phyloP scores from a whole-genome alignment of 352 stramenopile genomes.

The Blastocystis hominis region DNA sequence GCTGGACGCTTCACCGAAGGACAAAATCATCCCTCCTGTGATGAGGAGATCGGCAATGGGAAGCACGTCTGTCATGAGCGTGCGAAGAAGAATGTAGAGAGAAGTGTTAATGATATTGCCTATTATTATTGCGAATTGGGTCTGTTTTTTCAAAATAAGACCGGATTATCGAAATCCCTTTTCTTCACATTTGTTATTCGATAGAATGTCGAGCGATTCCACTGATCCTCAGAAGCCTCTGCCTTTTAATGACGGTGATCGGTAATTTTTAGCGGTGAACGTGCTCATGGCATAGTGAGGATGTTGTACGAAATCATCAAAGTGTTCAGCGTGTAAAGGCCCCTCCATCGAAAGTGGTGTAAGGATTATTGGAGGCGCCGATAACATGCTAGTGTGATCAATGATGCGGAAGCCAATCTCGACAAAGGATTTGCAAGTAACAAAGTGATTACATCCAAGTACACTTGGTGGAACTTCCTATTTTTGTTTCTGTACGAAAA shows the following conservation, averaged over 20 bases:
- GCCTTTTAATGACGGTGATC: constrained; percentile 5
- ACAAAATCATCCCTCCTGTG: not conserved
- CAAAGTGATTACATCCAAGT: constrained; percentile 73
- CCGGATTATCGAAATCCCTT: not conserved
- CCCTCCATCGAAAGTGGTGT: not conserved
- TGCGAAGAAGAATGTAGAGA: not conserved
- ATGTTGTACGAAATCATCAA: not conserved
- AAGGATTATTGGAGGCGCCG: not conserved
- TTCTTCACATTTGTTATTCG: not conserved
- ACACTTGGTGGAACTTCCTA: constrained; percentile 75
- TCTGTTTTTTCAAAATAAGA: not conserved
- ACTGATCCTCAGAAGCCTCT: not conserved
- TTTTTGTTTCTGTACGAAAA: constrained; percentile 72
- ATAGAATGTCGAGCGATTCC: not conserved
- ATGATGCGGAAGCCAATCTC: constrained; percentile 66
- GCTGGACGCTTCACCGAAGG: not conserved
- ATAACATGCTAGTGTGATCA: constrained; percentile 62
- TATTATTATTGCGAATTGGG: not conserved
- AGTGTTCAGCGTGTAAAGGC: not conserved
- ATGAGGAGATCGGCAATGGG: not conserved
- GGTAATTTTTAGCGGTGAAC: not conserved
- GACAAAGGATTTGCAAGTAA: constrained; percentile 71
- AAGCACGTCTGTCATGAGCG: not conserved
- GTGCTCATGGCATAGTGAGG: not conserved
- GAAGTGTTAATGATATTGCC: not conserved